Conservation (phyloP, 1,284 basidiomycete species). For the Microbotryomycetes sp. region DNA sequence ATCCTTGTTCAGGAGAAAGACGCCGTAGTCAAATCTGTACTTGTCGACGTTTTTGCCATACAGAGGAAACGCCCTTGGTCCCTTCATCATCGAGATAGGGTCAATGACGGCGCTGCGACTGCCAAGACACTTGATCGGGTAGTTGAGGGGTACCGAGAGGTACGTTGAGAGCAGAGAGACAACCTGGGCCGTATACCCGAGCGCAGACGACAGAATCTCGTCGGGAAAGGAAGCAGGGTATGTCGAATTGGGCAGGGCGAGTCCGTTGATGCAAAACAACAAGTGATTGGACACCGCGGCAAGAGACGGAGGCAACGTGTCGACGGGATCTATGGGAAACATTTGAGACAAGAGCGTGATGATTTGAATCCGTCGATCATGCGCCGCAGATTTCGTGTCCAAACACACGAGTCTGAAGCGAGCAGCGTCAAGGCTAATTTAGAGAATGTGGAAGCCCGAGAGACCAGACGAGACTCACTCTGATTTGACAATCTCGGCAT, state of each 20-base stretch:
- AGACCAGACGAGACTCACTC: background rate
- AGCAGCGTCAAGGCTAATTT: conserved; percentile 8
- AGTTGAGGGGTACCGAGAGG: conserved; percentile 65
- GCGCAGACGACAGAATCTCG: conserved; percentile 49
- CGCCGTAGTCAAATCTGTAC: conserved; percentile 95
- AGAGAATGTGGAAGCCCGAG: background rate
- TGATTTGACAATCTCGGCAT: background rate
- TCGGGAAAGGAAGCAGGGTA: conserved; percentile 52
- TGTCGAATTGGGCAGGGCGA: conserved; percentile 68
- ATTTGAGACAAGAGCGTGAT: conserved; percentile 68
- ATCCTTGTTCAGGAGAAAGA: conserved; percentile 94
- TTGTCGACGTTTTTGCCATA: conserved; percentile 90
- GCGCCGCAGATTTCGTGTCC: background rate
- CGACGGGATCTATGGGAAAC: conserved; percentile 75
- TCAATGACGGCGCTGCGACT: conserved; percentile 82
- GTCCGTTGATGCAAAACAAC: conserved; percentile 65
- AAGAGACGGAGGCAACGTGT: conserved; percentile 49
- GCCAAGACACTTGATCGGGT: conserved; percentile 80
- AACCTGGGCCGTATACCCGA: conserved; percentile 80
- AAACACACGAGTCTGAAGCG: conserved; percentile 1
- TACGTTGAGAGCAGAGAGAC: conserved; percentile 74
- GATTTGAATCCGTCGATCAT: conserved; percentile 34
- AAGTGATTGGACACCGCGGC: conserved; percentile 41
- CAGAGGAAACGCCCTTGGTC: conserved; percentile 88
- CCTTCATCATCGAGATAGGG: conserved; percentile 85